A percentile compares a stretch with the other conserved stretches of the same genome.
Conservation (phyloP, 257 asterid species). For the Paraleonurus japonicus region DNA sequence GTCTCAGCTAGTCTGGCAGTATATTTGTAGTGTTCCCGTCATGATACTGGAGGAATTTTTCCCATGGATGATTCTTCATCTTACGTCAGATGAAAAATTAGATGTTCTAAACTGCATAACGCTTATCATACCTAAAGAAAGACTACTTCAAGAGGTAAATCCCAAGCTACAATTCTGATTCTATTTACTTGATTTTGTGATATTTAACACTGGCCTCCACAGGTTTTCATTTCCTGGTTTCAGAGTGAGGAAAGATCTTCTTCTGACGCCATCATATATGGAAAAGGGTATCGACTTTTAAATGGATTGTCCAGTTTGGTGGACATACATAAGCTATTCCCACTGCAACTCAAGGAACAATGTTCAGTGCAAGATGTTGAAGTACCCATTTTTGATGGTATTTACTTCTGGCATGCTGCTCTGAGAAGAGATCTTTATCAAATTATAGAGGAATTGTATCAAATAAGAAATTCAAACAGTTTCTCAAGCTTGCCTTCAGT, state of each 20-base stretch:
- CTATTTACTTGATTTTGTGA: constrained; percentile 19
- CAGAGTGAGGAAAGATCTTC: constrained; percentile 39
- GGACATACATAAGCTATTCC: constrained; percentile 40
- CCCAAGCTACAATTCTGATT: constrained; percentile 21
- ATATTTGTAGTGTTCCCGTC: constrained; percentile 73
- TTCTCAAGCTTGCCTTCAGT: constrained; percentile 47
- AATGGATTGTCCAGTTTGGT: constrained; percentile 44
- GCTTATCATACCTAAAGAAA: constrained; percentile 65
- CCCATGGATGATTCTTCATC: constrained; percentile 61
- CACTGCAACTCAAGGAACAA: constrained; percentile 35
- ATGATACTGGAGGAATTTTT: constrained; percentile 70
- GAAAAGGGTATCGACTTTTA: constrained; percentile 49
- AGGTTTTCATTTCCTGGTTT: constrained; percentile 81
- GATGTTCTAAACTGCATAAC: constrained; percentile 53
- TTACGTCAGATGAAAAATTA: constrained; percentile 50
- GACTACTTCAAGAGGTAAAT: constrained; percentile 69
- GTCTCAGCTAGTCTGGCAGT: constrained; percentile 79
- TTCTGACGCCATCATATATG: constrained; percentile 32
- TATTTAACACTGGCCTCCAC: constrained; percentile 34
- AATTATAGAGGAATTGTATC: constrained; percentile 51
- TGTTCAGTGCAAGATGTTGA: constrained; percentile 27
- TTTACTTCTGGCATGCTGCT: constrained; percentile 69
- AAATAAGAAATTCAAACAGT: constrained; percentile 48
- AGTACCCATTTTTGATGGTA: constrained; percentile 52
- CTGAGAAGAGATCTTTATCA: constrained; percentile 54